Conservation (phyloP, 2,329 filamentous ascomycete genomes). For the Cadophora gregata region DNA sequence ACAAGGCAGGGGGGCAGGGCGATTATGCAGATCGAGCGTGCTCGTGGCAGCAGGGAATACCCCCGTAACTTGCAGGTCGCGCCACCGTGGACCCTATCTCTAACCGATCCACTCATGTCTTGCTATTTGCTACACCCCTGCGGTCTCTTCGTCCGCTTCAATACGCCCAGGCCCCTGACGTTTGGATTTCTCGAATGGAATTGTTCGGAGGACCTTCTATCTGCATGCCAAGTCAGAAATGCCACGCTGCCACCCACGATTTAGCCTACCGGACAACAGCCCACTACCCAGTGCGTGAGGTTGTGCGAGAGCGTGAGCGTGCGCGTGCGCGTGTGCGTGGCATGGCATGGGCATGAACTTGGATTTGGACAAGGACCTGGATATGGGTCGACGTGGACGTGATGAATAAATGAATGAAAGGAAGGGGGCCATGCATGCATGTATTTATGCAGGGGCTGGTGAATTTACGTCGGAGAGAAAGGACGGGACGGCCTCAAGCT, state of each 20-base stretch:
- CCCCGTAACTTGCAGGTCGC: background rate
- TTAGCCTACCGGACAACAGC: no score
- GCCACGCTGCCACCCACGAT: constrained; percentile 12
- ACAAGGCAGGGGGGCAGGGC: background rate
- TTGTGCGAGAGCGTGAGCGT: no score
- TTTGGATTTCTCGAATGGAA: background rate
- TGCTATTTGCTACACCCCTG: no score
- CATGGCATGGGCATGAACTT: no score
- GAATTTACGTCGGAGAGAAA: background rate
- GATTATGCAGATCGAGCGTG: constrained; percentile 23
- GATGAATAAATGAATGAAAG: background rate
- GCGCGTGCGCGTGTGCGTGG: background rate
- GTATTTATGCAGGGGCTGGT: background rate
- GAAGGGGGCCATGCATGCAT: no score
- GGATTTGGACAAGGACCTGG: no score
- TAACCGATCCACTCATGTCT: background rate
- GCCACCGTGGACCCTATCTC: background rate
- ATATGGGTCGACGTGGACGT: no score
- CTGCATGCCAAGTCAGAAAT: background rate
- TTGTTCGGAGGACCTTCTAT: background rate
- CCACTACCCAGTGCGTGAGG: no score
- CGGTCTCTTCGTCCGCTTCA: background rate
- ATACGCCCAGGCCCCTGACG: background rate
- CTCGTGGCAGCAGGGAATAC: constrained; percentile 12
- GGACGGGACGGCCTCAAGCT: no score